Evolutionary conservation across 768 basidiomycete species (phyloP).

Genomic region (Auriscalpium microsporum): DNA sequence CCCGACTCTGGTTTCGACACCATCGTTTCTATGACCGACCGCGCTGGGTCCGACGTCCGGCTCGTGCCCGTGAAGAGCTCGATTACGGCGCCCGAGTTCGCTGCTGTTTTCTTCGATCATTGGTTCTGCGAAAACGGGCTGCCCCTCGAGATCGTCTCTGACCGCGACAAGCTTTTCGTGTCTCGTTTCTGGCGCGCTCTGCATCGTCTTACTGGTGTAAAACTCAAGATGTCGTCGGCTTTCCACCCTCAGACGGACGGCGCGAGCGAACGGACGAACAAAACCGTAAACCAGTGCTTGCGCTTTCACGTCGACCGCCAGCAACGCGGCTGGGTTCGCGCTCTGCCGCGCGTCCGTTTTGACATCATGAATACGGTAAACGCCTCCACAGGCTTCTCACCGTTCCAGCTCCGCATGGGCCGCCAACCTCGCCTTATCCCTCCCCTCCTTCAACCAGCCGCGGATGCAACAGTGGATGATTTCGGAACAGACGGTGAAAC

Average conservation of each 20-base stretch:
- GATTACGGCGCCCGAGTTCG: constrained; percentile 13
- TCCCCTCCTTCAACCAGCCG: background rate
- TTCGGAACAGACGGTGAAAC: background rate
- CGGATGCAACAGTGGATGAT: too few species aligned
- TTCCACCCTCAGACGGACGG: constrained; percentile 33
- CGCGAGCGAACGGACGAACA: constrained; percentile 22
- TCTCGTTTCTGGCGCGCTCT: constrained; percentile 27
- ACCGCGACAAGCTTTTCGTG: constrained; percentile 11
- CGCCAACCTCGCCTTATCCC: constrained; percentile 16
- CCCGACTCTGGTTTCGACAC: constrained; percentile 18
- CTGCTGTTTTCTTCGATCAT: constrained; percentile 18
- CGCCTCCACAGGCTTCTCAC: constrained; percentile 17
- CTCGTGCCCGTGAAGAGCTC: constrained; percentile 4
- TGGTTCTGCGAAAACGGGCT: constrained; percentile 26
- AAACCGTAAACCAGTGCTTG: constrained; percentile 19
- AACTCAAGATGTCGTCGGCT: constrained; percentile 25
- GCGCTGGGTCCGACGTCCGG: constrained; percentile 9
- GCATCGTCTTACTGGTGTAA: constrained; percentile 18
- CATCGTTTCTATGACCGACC: constrained; percentile 20
- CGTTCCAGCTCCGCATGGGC: constrained; percentile 16
- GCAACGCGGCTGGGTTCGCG: constrained; percentile 13
- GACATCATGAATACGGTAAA: constrained; percentile 20
- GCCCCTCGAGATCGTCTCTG: constrained; percentile 2
- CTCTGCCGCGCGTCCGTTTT: constrained; percentile 18
- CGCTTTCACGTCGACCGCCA: constrained; percentile 16